phyloP scores from a whole-genome alignment of 208 protist genomes.

The Porcisia hertigi region DNA sequence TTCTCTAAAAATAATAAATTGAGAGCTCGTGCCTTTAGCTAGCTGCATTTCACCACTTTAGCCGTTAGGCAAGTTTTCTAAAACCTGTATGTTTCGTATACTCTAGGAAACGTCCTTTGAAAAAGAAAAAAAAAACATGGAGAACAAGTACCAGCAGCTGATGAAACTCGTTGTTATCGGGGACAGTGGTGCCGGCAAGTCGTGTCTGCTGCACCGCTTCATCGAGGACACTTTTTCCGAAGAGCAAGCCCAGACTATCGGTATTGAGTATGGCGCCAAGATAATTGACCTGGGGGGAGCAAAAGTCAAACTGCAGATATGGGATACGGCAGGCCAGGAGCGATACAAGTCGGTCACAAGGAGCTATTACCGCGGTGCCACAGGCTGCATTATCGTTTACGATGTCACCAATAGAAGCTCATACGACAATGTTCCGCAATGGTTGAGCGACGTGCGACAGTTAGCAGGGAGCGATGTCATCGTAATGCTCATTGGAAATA shows the following conservation, averaged over 20 bases:
- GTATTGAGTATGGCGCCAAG: conserved; percentile 97
- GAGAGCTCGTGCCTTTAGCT: background rate
- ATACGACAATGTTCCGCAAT: conserved; percentile 95
- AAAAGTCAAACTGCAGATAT: conserved; percentile 97
- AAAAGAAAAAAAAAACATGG: conserved; percentile 27
- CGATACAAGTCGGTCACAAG: conserved; percentile 98
- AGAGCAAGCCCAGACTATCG: conserved; percentile 97
- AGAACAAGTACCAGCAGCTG: conserved; percentile 76
- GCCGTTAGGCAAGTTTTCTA: background rate
- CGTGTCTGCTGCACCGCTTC: conserved; percentile 96
- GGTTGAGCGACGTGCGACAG: conserved; percentile 95
- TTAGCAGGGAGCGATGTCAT: conserved; percentile 89
- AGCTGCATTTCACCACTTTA: background rate
- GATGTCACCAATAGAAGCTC: conserved; percentile 96
- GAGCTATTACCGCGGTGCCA: conserved; percentile 96
- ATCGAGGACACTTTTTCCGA: conserved; percentile 95
- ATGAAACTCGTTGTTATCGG: conserved; percentile 89
- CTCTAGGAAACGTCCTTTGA: background rate
- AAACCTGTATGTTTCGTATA: conserved; percentile 5
- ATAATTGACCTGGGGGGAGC: conserved; percentile 90
- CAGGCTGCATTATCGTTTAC: conserved; percentile 98
- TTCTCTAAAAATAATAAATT: background rate
- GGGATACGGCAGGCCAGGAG: conserved; percentile 98
- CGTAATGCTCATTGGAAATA: conserved; percentile 94
- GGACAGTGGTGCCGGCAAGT: conserved; percentile 94